Conservation (phyloP, 495 filamentous ascomycete genomes). For the Penicillium diatomitis region DNA sequence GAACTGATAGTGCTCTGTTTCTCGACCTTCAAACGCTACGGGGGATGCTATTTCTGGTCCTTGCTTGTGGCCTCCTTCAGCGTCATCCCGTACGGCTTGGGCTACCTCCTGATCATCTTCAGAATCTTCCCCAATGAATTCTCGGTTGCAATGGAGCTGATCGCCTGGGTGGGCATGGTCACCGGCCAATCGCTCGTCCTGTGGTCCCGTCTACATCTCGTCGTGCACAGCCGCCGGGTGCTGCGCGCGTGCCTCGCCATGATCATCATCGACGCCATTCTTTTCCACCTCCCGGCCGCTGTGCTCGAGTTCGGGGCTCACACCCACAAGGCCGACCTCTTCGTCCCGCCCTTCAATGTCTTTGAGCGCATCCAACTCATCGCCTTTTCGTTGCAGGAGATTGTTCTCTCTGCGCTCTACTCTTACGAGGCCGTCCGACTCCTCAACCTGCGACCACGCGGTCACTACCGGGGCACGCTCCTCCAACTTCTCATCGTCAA, state of each 20-base stretch:
- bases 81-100: conserved; percentile 44
- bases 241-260: conserved; percentile 42
- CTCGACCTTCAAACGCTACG: conserved; percentile 39
- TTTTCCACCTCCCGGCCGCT: conserved; percentile 41
- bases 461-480: conserved; percentile 26
- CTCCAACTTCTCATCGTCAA: conserved; percentile 44
- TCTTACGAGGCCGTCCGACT: conserved; percentile 36
- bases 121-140: conserved; percentile 19
- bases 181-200: conserved; percentile 55
- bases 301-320: conserved; percentile 44
- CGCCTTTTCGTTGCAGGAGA: conserved; percentile 43
- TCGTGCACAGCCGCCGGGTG: conserved; percentile 29
- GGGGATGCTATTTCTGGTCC: conserved; percentile 46
- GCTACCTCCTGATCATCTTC: conserved; percentile 46
- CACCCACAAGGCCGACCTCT: conserved; percentile 13
- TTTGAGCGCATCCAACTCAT: conserved; percentile 44
- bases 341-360: conserved; percentile 25
- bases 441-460: conserved; percentile 26
- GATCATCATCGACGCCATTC: conserved; percentile 43
- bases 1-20: conserved; percentile 42
- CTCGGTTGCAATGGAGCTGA: conserved; percentile 27
- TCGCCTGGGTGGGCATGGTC: conserved; percentile 52
- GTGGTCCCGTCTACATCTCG: conserved; percentile 52
- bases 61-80: conserved; percentile 40
- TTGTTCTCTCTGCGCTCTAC: conserved; percentile 43